Percentiles rank a stretch among this genome's conserved stretches.
Evolutionary conservation across 2,329 filamentous ascomycete species (phyloP).

Genomic region (Penicillium sp.): DNA sequence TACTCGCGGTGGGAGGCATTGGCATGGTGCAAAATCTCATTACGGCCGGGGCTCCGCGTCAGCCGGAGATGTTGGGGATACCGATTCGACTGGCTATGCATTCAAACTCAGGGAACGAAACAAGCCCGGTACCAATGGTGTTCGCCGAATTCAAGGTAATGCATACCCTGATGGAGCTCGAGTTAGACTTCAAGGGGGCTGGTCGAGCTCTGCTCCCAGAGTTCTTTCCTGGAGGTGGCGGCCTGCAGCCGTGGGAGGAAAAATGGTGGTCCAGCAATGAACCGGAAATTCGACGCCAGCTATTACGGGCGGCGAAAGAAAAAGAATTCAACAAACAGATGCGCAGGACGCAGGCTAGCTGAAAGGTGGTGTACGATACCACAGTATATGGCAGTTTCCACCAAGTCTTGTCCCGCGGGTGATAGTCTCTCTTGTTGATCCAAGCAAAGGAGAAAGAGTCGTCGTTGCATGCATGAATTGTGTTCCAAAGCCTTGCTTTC

Average conservation of each 20-base stretch:
- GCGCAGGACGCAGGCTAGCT: background rate
- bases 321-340: background rate
- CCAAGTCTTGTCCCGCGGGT: background rate
- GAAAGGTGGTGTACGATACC: background rate
- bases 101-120: background rate
- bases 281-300: background rate
- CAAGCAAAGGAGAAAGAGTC: background rate
- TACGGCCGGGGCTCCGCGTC: background rate
- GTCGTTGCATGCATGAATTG: background rate
- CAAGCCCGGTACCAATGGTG: background rate
- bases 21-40: slow-evolving; percentile 9
- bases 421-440: background rate
- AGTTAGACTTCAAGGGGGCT: background rate
- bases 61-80: background rate
- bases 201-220: background rate
- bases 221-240: background rate
- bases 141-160: background rate
- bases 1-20: slow-evolving; percentile 42
- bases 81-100: background rate
- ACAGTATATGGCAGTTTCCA: background rate
- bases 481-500: background rate
- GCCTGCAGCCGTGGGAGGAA: background rate
- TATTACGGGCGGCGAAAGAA: background rate
- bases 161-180: background rate
- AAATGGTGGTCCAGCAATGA: slow-evolving; percentile 1